Evolutionary conservation across 345 rosid species (phyloP).

Genomic region (Salix viminalis): DNA sequence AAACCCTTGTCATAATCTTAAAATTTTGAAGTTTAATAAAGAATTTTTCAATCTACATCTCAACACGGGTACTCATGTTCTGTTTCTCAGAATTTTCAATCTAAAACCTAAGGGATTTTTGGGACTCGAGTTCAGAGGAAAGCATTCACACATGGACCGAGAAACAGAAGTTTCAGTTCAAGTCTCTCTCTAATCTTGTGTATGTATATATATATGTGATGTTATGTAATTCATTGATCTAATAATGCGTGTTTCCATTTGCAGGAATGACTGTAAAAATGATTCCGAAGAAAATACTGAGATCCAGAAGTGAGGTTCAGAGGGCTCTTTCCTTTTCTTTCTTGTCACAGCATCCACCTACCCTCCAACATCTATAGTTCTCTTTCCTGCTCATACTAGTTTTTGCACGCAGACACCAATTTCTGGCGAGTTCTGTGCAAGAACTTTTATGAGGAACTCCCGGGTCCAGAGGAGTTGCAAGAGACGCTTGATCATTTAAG

Average conservation of each 20-base stretch:
- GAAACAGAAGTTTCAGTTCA: not conserved
- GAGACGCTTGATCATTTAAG: not conserved
- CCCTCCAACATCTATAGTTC: not conserved
- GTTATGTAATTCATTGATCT: not conserved
- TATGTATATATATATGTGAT: too few species aligned
- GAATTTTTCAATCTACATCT: too few species aligned
- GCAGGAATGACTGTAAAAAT: not conserved
- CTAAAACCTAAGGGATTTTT: too few species aligned
- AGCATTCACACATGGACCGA: not conserved
- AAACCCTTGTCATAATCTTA: too few species aligned
- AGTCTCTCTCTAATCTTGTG: not conserved
- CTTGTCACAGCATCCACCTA: not conserved
- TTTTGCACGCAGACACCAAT: not conserved
- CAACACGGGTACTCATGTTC: too few species aligned
- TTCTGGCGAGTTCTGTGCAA: not conserved
- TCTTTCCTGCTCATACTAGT: not conserved
- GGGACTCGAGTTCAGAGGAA: too few species aligned
- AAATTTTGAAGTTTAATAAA: too few species aligned
- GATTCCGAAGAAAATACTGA: not conserved
- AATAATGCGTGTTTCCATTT: not conserved
- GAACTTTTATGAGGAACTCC: too few species aligned
- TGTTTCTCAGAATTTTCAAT: too few species aligned
- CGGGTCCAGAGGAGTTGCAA: too few species aligned
- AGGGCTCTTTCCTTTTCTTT: not conserved
- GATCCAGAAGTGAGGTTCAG: not conserved